Conservation (phyloP, 2,329 filamentous ascomycete species). For the Magnaporthales sp. region DNA sequence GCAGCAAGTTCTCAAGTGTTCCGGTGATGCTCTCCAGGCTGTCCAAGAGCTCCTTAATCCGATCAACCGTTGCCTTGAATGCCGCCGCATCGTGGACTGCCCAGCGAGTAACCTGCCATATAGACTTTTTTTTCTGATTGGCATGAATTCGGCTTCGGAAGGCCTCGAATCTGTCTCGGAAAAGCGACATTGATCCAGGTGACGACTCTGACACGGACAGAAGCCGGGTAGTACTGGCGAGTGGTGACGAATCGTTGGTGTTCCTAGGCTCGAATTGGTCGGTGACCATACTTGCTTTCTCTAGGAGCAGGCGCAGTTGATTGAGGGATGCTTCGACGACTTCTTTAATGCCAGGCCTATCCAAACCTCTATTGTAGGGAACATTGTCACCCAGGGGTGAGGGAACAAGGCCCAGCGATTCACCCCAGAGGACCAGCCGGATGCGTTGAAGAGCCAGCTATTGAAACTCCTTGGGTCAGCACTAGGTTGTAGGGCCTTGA, state of each 20-base stretch:
- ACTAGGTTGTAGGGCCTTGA: background rate
- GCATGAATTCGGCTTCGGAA: conserved; percentile 12
- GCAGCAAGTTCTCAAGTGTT: conserved; percentile 9
- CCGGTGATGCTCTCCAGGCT: conserved; percentile 14
- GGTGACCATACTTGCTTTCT: conserved; percentile 9
- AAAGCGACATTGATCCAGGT: conserved; percentile 1
- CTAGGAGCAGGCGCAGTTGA: conserved; percentile 2
- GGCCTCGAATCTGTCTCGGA: conserved; percentile 12
- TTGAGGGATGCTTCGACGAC: background rate
- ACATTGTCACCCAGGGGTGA: background rate
- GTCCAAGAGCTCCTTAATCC: conserved; percentile 13
- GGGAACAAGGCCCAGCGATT: conserved; percentile 10
- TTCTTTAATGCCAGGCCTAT: conserved; percentile 5
- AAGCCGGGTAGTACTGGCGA: no score
- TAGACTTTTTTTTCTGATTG: conserved; percentile 13
- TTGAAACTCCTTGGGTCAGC: background rate
- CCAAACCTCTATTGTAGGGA: conserved; percentile 1
- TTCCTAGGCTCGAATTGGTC: conserved; percentile 4
- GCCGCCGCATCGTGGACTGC: conserved; percentile 13
- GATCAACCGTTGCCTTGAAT: conserved; percentile 12
- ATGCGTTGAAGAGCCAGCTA: conserved; percentile 10
- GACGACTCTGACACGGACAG: no score
- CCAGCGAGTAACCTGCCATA: conserved; percentile 14
- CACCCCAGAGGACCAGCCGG: conserved; percentile 10
- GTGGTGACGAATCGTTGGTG: no score